Percentiles rank a stretch among this genome's conserved stretches.
These are phyloP conservation scores for Annona squamosa DNA, from an alignment of 164 flowering plant genomes.

Conservation along the genomic window DNA sequence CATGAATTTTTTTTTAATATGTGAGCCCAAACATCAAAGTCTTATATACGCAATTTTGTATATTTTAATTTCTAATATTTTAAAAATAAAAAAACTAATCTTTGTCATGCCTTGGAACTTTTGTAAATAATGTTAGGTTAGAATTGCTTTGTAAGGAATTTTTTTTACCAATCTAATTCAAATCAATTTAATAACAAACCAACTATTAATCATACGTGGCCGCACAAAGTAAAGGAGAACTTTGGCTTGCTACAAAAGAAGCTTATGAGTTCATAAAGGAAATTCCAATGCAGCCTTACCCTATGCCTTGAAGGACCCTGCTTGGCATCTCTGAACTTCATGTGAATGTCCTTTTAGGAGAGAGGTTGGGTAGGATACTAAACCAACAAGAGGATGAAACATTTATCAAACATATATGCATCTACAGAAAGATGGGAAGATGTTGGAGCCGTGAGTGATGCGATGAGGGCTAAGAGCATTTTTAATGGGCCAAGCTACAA, in stretches of 20 bases:
- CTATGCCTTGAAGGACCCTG: constrained; percentile 42
- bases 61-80: too few species aligned
- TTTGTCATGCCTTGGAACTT: too few species aligned
- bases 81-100: too few species aligned
- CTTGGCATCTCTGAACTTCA: constrained; percentile 40
- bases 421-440: constrained; percentile 46
- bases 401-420: constrained; percentile 54
- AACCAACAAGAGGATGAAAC: constrained; percentile 14
- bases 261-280: constrained; percentile 34
- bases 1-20: too few species aligned
- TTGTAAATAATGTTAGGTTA: too few species aligned
- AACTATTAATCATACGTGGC: too few species aligned
- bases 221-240: too few species aligned
- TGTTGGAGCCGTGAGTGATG: constrained; percentile 34
- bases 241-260: constrained; percentile 14
- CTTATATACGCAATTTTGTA: too few species aligned
- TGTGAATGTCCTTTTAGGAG: constrained; percentile 40
- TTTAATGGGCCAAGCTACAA: constrained; percentile 40
- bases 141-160: too few species aligned
- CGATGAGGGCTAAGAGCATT: constrained; percentile 32
- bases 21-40: too few species aligned
- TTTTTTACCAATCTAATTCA: too few species aligned
- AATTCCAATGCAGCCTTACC: constrained; percentile 34
- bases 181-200: too few species aligned
- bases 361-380: constrained; percentile 46